Evolutionary conservation across 257 asterid species (phyloP).

Genomic region (Nyctanthes arbortristis): DNA sequence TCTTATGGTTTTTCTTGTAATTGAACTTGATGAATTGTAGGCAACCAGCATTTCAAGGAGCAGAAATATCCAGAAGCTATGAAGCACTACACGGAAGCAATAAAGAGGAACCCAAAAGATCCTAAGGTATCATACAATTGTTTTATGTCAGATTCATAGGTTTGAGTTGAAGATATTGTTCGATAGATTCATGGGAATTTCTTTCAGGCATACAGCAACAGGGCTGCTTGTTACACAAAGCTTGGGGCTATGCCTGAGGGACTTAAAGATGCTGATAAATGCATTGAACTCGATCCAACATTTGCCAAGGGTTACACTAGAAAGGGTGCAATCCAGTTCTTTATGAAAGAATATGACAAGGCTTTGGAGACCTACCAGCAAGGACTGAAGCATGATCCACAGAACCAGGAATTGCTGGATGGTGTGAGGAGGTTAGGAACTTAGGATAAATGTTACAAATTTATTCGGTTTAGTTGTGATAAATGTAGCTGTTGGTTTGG

Average conservation of each 20-base stretch:
- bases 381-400: constrained; percentile 82
- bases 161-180: not conserved
- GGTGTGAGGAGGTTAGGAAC: constrained; percentile 86
- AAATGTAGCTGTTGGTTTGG: not conserved
- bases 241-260: constrained; percentile 95
- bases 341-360: constrained; percentile 87
- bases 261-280: constrained; percentile 86
- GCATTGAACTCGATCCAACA: constrained; percentile 88
- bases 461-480: not conserved
- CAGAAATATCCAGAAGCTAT: constrained; percentile 92
- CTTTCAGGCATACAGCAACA: constrained; percentile 81
- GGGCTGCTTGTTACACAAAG: constrained; percentile 92
- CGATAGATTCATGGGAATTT: not conserved
- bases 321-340: constrained; percentile 85
- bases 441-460: no score
- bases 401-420: constrained; percentile 78
- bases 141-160: not conserved
- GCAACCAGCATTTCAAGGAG: constrained; percentile 81
- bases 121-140: constrained; percentile 48
- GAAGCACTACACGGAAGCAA: constrained; percentile 75
- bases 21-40: constrained; percentile 30
- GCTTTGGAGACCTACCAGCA: constrained; percentile 88
- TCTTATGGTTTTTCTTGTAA: not conserved
- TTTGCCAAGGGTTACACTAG: constrained; percentile 86
- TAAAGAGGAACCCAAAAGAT: constrained; percentile 84